These are phyloP conservation scores for Graphilbum sp. DNA, from an alignment of 2,329 filamentous ascomycete species.

Conservation along the genomic window DNA sequence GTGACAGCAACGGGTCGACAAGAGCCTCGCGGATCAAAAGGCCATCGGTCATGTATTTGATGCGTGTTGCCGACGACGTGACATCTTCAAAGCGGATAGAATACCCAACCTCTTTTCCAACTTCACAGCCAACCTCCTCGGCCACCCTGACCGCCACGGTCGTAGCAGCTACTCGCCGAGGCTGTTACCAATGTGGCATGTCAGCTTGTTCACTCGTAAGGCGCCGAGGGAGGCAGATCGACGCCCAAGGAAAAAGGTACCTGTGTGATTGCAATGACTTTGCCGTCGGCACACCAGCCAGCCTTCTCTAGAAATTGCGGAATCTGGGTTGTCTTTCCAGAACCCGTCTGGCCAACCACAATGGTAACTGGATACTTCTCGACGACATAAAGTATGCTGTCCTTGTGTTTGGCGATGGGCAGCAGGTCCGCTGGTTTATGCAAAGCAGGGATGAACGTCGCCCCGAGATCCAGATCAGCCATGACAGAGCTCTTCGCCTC, in stretches of 20 bases:
- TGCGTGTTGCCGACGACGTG: slow-evolving; percentile 67
- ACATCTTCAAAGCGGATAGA: slow-evolving; percentile 87
- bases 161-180: slow-evolving; percentile 76
- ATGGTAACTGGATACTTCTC: slow-evolving; percentile 76
- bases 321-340: slow-evolving; percentile 89
- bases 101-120: slow-evolving; percentile 86
- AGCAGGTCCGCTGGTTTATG: slow-evolving; percentile 74
- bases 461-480: slow-evolving; percentile 39
- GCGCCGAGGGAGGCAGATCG: too few relatives aligned
- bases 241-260: too few relatives aligned
- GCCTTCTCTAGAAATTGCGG: slow-evolving; percentile 79
- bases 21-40: slow-evolving; percentile 81
- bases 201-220: too few relatives aligned
- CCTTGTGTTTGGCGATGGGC: slow-evolving; percentile 70
- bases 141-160: slow-evolving; percentile 80
- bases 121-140: slow-evolving; percentile 68
- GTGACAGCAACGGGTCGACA: slow-evolving; percentile 75
- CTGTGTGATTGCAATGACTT: slow-evolving; percentile 78
- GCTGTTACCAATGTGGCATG: slow-evolving; percentile 43
- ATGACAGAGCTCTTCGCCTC: slow-evolving; percentile 21
- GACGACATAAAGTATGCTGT: slow-evolving; percentile 68
- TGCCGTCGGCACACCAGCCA: slow-evolving; percentile 77
- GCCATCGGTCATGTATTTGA: slow-evolving; percentile 94
- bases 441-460: slow-evolving; percentile 58
- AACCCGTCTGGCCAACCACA: slow-evolving; percentile 85